Evolutionary conservation across 257 asterid species (phyloP), one percentile per base, ranked within the genome.

Genomic region (Handroanthus guayacan): DNA sequence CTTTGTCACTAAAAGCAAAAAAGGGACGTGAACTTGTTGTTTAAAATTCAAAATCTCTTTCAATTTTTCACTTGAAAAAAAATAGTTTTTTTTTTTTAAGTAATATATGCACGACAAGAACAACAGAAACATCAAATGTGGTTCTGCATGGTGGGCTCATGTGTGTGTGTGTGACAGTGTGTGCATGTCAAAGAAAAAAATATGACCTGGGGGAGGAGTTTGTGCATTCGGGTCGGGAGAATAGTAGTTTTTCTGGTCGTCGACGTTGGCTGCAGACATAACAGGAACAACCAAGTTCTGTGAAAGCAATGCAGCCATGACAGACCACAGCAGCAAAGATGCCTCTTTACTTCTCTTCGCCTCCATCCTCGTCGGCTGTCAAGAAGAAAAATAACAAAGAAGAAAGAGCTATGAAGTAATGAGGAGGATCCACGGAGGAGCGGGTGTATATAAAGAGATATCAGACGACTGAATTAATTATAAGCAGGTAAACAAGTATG

Each of bases 201-300:
- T 75, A 9, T 37, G 52, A 86, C 94, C 91, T 63, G 86, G 2
- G 2, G 90, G 87, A 11, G 95, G 95, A 25, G 84, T 80, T 51
- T 85, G 81, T 0, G 83, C 68, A 41, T 44, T 66, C 2, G 97
- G 97, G 82, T 88, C 89, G 0, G 92, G 92, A 70, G 90, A 67
- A 71, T 80, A 87, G 82, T 86, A 92, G 84, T 71, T 87, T 82
- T 92, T 94, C 79, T 88, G 88, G 43, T 88, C 93, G 37, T 84
- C 91, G 51, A 90, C 62, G 73, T 56, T 71, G 80, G 86, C 51
- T 0, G 85, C 47, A 10, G 87, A 80, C 16, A 74, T 67, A 44
- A 78, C 87, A 9, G 89, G 82, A 71, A 84, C 9, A 69, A 82
- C 75, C 69, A 88, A 68, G 80, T 79, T 85, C 17, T 90, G 97